Evolutionary conservation across 2,329 filamentous ascomycete species (phyloP), one percentile per base, ranked within the genome.

Genomic region (Periconia macrospinosa): DNA sequence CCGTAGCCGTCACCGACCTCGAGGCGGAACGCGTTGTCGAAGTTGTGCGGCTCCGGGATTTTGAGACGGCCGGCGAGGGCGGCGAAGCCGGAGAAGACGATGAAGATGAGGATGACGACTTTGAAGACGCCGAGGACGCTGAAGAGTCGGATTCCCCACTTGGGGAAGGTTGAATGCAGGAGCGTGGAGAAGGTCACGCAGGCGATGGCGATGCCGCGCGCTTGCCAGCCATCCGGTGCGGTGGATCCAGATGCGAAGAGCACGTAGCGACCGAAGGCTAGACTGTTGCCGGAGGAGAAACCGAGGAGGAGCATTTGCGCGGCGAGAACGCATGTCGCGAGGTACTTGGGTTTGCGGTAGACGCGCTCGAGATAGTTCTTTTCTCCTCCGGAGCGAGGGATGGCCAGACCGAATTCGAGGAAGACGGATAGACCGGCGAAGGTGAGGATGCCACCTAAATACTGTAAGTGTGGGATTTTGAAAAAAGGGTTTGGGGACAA

Each of bases 281-380:
- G 75, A 0, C 81, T 76, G 64, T 86, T 86, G 1, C 70, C 82
- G 0, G 83, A 81, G 0, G 84, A 85, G 64, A 86, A 86, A 0
- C 83, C 84, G 1, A 87, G 78, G 1, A 86, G 73, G 44, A 86
- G 76, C 81, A 86, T 85, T 67, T 86, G 83, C 1, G 83, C 75
- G 2, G 83, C 83, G 33, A 87, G 75, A 1, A 87, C 78, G 56
- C 82, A 84, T 0, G 83, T 85, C 1, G 83, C 80, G 1, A 87
- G 69, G 67, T 85, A 85, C 52, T 78, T 80, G 0, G 85, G 85
- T 19, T 76, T 79, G 2, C 78, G 78, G 70, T 86, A 87, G 15
- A 84, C 81, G n/a, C 81, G 77, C 62, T 87, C 85, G 14, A 87
- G 81, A 63, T 87, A 87, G 67, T 86, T 85, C 76, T 87, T 87